A percentile compares a stretch with the other conserved stretches of the same genome.
These are phyloP conservation scores for Dillenia suffruticosa DNA, from an alignment of 164 flowering plant genomes.

Conservation along the genomic window DNA sequence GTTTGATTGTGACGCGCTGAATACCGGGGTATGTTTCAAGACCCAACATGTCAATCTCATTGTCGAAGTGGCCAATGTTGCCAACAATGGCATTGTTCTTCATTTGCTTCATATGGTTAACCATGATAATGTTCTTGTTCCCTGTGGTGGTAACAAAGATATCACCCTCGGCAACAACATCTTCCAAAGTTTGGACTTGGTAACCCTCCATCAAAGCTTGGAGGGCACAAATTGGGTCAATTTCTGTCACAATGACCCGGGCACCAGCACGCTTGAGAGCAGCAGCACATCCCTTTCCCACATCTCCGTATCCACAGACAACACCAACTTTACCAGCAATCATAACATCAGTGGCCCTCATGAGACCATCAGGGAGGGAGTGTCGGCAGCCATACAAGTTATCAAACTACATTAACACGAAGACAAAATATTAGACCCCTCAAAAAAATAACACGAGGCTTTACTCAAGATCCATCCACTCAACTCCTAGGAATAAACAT, in stretches of 20 bases:
- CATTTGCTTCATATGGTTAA: conserved; percentile 19
- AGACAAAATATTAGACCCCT: neutral
- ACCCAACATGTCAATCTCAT: conserved; percentile 17
- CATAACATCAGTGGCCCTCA: no score
- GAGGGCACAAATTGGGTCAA: conserved; percentile 21
- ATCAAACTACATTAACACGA: conserved; percentile 6
- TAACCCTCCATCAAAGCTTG: conserved; percentile 15
- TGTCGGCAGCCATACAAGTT: conserved; percentile 11
- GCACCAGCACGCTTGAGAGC: conserved; percentile 16
- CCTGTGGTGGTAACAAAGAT: conserved; percentile 21
- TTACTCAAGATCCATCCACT: no score
- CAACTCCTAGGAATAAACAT: no score
- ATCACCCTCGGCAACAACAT: conserved; percentile 12
- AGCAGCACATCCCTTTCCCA: conserved; percentile 18
- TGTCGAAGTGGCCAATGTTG: conserved; percentile 19
- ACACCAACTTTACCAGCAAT: neutral
- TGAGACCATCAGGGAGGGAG: no score
- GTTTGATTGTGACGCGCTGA: conserved; percentile 16
- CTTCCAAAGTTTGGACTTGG: conserved; percentile 11
- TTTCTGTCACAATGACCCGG: conserved; percentile 16
- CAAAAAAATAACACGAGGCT: no score
- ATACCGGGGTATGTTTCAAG: conserved; percentile 16
- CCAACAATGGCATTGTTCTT: conserved; percentile 23
- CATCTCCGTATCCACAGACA: conserved; percentile 15
- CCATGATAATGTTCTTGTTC: conserved; percentile 21